Evolutionary conservation across 2,329 filamentous ascomycete genomes (phyloP).

Genomic region (Curvularia verruculosa): DNA sequence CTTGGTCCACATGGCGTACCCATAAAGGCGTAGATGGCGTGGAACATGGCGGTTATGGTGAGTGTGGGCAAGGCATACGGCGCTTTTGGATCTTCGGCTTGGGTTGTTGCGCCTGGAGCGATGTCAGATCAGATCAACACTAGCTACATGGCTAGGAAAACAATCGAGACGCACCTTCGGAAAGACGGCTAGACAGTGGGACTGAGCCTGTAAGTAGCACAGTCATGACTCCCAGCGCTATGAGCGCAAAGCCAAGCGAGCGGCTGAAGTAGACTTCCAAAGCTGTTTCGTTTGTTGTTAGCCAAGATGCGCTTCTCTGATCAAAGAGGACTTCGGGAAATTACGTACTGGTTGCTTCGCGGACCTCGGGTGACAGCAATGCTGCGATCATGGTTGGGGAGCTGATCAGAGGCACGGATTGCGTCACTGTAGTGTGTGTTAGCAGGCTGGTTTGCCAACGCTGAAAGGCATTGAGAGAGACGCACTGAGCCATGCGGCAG

Average conservation of each 20-base stretch:
- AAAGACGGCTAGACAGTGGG: constrained; percentile 63
- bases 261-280: constrained; percentile 77
- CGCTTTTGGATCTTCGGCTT: constrained; percentile 45
- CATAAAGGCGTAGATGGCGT: constrained; percentile 62
- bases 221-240: constrained; percentile 68
- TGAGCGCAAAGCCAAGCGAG: constrained; percentile 69
- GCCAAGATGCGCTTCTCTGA: not conserved
- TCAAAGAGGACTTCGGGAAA: not conserved
- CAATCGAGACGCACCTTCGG: constrained; percentile 30
- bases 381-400: constrained; percentile 67
- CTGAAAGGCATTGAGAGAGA: not conserved
- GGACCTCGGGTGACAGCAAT: constrained; percentile 63
- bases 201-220: constrained; percentile 73
- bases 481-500: constrained; percentile 51
- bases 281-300: constrained; percentile 47
- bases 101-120: constrained; percentile 42
- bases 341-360: constrained; percentile 59
- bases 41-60: constrained; percentile 70
- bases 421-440: constrained; percentile 38
- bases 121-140: constrained; percentile 1
- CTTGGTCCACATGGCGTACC: constrained; percentile 70
- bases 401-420: constrained; percentile 61
- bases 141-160: not conserved
- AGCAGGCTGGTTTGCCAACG: constrained; percentile 4
- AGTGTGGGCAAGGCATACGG: constrained; percentile 67